Conservation (phyloP, 2,329 filamentous ascomycete genomes). For the Verticillium longisporum region DNA sequence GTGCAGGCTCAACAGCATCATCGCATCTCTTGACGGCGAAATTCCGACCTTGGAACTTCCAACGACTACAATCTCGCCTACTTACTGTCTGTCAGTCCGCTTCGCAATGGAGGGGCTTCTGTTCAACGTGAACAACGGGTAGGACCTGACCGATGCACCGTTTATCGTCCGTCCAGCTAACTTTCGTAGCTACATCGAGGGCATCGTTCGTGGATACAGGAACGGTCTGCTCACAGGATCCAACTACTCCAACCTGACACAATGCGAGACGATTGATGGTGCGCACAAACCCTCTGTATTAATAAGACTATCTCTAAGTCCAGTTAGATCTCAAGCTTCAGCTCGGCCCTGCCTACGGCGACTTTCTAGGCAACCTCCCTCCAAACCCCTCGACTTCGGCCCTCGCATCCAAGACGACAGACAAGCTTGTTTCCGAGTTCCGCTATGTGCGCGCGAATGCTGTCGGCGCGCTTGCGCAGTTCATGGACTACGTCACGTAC, state of each 20-base stretch:
- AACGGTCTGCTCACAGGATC: constrained; percentile 84
- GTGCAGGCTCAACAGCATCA: background rate
- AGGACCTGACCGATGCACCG: constrained; percentile 20
- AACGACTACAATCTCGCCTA: background rate
- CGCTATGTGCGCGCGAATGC: constrained; percentile 93
- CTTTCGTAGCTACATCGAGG: constrained; percentile 73
- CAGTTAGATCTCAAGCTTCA: constrained; percentile 88
- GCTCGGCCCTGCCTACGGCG: constrained; percentile 91
- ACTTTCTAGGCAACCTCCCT: constrained; percentile 88
- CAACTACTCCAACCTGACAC: constrained; percentile 92
- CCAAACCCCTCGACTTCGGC: constrained; percentile 95
- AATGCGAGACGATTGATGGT: constrained; percentile 98
- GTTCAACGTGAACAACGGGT: constrained; percentile 94
- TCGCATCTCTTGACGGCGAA: background rate
- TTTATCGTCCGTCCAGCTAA: constrained; percentile 8
- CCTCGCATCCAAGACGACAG: constrained; percentile 90
- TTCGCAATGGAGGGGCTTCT: constrained; percentile 77
- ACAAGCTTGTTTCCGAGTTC: constrained; percentile 97
- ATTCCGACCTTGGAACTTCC: background rate
- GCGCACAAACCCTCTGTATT: constrained; percentile 14
- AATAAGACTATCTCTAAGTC: constrained; percentile 6
- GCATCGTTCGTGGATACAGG: constrained; percentile 93
- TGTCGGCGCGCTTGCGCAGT: constrained; percentile 82
- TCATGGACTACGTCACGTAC: constrained; percentile 97
- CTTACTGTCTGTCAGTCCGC: background rate